phyloP scores from a whole-genome alignment of 2,329 filamentous ascomycete species.

The Gaeumannomyces tritici region DNA sequence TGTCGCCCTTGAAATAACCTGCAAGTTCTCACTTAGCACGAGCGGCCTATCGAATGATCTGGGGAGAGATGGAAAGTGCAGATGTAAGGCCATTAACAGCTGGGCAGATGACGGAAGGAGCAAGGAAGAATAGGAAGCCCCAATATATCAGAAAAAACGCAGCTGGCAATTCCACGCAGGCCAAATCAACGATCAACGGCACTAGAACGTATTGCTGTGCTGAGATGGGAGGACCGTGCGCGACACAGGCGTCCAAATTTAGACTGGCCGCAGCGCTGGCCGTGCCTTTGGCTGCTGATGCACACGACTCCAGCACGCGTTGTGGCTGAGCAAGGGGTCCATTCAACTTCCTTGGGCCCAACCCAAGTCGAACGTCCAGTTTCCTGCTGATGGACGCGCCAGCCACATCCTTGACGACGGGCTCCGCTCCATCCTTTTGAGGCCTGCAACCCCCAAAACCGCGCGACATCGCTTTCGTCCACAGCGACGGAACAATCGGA shows the following conservation, averaged over 20 bases:
- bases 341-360: not conserved
- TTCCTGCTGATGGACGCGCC: not conserved
- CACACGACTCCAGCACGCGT: not conserved
- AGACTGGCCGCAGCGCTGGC: not conserved
- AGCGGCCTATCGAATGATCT: too few relatives aligned
- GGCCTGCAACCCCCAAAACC: not conserved
- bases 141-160: too few relatives aligned
- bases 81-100: too few relatives aligned
- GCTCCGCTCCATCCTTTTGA: not conserved
- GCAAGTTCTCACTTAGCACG: too few relatives aligned
- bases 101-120: too few relatives aligned
- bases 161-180: too few relatives aligned
- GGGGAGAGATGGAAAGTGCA: too few relatives aligned
- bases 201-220: too few relatives aligned
- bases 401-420: not conserved
- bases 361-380: not conserved
- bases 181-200: too few relatives aligned
- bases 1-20: too few relatives aligned
- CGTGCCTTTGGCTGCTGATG: not conserved
- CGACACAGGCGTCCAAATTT: not conserved
- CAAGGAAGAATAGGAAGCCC: too few relatives aligned
- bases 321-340: slow-evolving; percentile 1
- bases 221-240: not conserved
- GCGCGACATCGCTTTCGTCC: not conserved
- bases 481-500: not conserved